Conservation (phyloP, 1,139 yeast genomes). For the Oligophagozyma castellii region DNA sequence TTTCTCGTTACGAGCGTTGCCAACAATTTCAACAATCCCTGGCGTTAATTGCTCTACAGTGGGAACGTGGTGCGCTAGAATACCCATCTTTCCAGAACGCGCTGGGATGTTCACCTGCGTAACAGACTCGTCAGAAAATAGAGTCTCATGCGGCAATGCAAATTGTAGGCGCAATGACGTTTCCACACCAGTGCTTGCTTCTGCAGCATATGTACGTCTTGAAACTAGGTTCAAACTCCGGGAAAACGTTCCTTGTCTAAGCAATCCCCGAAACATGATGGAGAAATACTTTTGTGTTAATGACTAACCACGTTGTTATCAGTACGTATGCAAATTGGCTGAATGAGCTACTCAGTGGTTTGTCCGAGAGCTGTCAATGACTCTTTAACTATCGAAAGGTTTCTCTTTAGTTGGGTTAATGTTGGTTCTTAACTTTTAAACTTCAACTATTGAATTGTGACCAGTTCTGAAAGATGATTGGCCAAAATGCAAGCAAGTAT, state of each 20-base stretch:
- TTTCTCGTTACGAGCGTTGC: conserved; percentile 37
- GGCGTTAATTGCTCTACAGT: conserved; percentile 94
- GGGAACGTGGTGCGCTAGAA: conserved; percentile 96
- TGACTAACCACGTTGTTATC: no score
- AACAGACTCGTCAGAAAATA: conserved; percentile 27
- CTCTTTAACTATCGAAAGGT: no score
- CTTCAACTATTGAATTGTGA: no score
- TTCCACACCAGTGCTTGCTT: conserved; percentile 40
- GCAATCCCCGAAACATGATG: no score
- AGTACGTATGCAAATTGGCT: no score
- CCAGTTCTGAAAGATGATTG: no score
- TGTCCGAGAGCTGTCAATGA: no score
- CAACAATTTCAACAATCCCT: conserved; percentile 82
- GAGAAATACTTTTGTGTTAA: conserved; percentile 8
- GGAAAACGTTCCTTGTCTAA: conserved; percentile 50
- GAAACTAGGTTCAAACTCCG: no score
- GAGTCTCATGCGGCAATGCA: conserved; percentile 70
- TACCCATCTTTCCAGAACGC: conserved; percentile 93
- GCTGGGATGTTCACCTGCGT: conserved; percentile 96
- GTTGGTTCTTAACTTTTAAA: no score
- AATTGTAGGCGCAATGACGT: conserved; percentile 79
- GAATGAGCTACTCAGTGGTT: no score
- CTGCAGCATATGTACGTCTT: conserved; percentile 83
- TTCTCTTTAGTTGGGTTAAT: no score
- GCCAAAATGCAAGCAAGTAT: no score